These are phyloP conservation scores for Inonotus obliquus DNA, from an alignment of 1,284 basidiomycete species.

Conservation along the genomic window DNA sequence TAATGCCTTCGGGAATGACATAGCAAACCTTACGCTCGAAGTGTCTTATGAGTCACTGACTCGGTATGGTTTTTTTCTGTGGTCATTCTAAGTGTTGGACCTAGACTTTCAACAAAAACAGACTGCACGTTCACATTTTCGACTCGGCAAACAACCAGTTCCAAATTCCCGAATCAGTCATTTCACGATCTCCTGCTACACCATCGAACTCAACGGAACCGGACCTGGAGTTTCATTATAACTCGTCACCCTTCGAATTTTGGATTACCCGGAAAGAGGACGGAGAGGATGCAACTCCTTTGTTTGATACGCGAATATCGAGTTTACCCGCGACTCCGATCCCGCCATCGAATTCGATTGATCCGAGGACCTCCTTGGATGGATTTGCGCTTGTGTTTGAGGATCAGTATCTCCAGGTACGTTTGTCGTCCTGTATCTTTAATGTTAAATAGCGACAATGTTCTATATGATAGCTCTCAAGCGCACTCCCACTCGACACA, in stretches of 20 bases:
- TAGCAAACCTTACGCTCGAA: constrained; percentile 55
- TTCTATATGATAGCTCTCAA: constrained; percentile 47
- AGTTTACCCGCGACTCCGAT: constrained; percentile 55
- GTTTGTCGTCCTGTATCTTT: background rate
- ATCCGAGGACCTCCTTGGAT: constrained; percentile 48
- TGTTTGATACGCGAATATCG: constrained; percentile 69
- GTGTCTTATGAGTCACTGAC: constrained; percentile 60
- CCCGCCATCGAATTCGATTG: constrained; percentile 39
- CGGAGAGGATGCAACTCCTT: constrained; percentile 44
- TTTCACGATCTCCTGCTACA: constrained; percentile 42
- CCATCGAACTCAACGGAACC: constrained; percentile 36
- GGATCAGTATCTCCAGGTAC: constrained; percentile 59
- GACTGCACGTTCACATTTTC: constrained; percentile 74
- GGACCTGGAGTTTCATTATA: constrained; percentile 67
- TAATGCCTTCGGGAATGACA: constrained; percentile 69
- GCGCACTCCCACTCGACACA: constrained; percentile 55
- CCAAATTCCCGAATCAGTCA: constrained; percentile 57
- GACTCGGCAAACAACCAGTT: constrained; percentile 66
- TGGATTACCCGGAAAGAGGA: constrained; percentile 70
- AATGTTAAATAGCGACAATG: background rate
- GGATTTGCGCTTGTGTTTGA: constrained; percentile 72
- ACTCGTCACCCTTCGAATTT: constrained; percentile 64
- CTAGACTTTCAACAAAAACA: constrained; percentile 28
- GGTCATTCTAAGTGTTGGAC: constrained; percentile 1
- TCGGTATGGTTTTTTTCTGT: constrained; percentile 34